Conservation (phyloP, 192 early-diverging fungal genomes). For the Coemansia reversa region DNA sequence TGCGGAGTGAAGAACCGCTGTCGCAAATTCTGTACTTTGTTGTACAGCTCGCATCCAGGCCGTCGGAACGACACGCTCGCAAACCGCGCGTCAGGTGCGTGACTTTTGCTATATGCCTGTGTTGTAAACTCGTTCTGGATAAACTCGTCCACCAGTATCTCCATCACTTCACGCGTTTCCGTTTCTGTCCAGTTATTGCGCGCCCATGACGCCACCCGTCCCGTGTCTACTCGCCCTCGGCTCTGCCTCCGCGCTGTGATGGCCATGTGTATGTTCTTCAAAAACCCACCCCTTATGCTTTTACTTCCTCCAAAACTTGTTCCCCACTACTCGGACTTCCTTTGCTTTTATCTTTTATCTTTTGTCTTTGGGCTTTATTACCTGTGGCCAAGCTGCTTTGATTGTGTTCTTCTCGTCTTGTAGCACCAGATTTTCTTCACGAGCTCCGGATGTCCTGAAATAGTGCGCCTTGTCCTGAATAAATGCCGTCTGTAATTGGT, state of each 20-base stretch:
- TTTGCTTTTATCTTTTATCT: no score
- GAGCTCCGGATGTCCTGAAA: background rate
- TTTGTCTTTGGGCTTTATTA: background rate
- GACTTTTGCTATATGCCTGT: constrained; percentile 42
- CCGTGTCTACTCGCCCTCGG: background rate
- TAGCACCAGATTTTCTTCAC: background rate
- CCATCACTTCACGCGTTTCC: constrained; percentile 52
- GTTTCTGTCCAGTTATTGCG: constrained; percentile 53
- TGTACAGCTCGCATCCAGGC: constrained; percentile 47
- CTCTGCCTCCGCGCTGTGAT: background rate
- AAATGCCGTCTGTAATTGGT: background rate
- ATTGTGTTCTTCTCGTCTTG: background rate
- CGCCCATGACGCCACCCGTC: constrained; percentile 38
- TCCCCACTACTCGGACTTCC: background rate
- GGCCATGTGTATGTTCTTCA: background rate
- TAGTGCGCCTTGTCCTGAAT: background rate
- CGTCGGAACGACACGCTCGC: constrained; percentile 20
- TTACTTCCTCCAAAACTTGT: background rate
- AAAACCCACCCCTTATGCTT: background rate
- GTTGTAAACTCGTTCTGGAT: constrained; percentile 25
- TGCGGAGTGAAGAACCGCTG: constrained; percentile 52
- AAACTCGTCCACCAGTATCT: constrained; percentile 47
- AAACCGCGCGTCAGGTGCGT: constrained; percentile 37
- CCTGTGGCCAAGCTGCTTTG: background rate
- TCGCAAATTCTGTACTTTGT: constrained; percentile 50